Evolutionary conservation across 352 stramenopile genomes (phyloP).

Genomic region (Globisporangium nunn): DNA sequence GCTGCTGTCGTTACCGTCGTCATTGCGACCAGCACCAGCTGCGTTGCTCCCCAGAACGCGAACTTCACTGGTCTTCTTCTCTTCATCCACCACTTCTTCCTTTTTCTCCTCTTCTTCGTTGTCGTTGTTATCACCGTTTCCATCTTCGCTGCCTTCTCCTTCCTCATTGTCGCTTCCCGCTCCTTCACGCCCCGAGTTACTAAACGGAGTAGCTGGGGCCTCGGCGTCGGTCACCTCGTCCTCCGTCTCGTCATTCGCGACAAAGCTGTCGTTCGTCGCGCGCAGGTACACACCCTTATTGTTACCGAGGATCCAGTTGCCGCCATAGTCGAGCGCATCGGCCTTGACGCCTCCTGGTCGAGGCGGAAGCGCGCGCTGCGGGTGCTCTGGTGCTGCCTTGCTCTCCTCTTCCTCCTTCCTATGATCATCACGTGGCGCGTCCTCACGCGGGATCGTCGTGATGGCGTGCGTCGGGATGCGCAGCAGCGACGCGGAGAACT

Average conservation of each 20-base stretch:
- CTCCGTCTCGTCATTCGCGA: conserved; percentile 54
- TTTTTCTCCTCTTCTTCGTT: conserved; percentile 13
- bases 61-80: conserved; percentile 28
- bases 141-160: not conserved
- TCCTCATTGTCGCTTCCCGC: conserved; percentile 3
- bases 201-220: conserved; percentile 44
- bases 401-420: conserved; percentile 15
- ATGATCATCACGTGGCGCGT: conserved; percentile 18
- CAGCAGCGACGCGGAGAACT: conserved; percentile 59
- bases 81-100: conserved; percentile 12
- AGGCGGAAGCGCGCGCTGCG: not conserved
- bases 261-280: conserved; percentile 64
- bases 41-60: conserved; percentile 24
- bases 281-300: conserved; percentile 69
- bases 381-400: not conserved
- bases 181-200: conserved; percentile 13
- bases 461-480: conserved; percentile 70
- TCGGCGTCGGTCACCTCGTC: conserved; percentile 44
- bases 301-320: conserved; percentile 77
- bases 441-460: conserved; percentile 67
- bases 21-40: conserved; percentile 32
- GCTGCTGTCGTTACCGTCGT: conserved; percentile 19
- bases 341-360: not conserved
- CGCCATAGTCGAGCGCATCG: conserved; percentile 32
- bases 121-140: conserved; percentile 2